Evolutionary conservation across 495 filamentous ascomycete species (phyloP).

Genomic region (Friedmanniomyces endolithicus): DNA sequence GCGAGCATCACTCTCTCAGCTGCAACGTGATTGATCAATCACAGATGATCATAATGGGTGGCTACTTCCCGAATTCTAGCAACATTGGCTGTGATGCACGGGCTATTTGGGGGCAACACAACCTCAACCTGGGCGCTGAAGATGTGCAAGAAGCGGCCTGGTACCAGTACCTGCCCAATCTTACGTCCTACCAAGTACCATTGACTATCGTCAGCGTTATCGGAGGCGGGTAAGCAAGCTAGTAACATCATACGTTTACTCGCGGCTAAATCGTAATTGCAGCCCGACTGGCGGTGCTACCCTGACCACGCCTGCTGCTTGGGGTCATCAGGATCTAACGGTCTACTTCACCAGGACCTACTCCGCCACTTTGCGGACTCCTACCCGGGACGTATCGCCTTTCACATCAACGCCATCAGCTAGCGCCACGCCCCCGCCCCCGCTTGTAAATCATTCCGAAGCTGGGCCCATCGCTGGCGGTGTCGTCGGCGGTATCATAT

Average conservation of each 20-base stretch:
- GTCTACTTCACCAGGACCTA: conserved; percentile 27
- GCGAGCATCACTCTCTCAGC: conserved; percentile 37
- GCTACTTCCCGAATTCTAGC: conserved; percentile 26
- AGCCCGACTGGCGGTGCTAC: conserved; percentile 33
- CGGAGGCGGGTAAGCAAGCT: conserved; percentile 34
- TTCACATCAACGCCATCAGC: conserved; percentile 7
- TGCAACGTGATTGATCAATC: conserved; percentile 39
- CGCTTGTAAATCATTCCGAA: background rate
- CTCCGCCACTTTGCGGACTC: conserved; percentile 5
- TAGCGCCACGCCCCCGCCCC: no score
- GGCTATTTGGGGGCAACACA: conserved; percentile 32
- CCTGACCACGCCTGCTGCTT: conserved; percentile 24
- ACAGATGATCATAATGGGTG: conserved; percentile 37
- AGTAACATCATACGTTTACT: background rate
- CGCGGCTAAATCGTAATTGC: conserved; percentile 7
- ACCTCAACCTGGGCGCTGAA: conserved; percentile 35
- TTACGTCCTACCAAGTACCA: conserved; percentile 35
- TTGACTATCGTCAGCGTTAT: conserved; percentile 31
- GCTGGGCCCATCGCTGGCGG: conserved; percentile 26
- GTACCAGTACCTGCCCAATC: conserved; percentile 31
- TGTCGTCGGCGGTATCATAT: conserved; percentile 22
- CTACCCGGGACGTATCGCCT: conserved; percentile 12
- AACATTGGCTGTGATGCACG: conserved; percentile 25
- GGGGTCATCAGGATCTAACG: conserved; percentile 23
- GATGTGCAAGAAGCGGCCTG: conserved; percentile 29